Base-by-base conservation (phyloP, 306 rosid species). In the Cicer yamashitae region DNA sequence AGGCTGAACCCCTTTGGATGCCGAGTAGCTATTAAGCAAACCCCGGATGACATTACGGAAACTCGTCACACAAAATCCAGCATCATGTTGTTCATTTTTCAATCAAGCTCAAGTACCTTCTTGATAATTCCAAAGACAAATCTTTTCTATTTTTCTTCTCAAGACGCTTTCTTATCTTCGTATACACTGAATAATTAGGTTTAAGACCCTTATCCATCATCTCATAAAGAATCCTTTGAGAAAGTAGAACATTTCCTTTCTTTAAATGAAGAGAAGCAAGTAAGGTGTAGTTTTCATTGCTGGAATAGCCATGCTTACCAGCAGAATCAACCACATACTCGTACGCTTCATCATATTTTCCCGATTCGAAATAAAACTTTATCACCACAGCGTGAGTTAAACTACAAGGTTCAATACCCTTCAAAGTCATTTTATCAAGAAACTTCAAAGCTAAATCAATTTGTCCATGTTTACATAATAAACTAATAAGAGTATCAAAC, bases 191-290 rank as follows among this genome's bases (percentile, higher is more conserved):
- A 73, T 79, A 80, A 52, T 86, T 67, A 52, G 97, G 97, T 78
- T 72, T 84, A 43, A 93, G 85, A 69, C 92, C 98, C 64, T 30
- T 92, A 63, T 80, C 79, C 80, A 89, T 88, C 97, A 93, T 84
- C 74, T 91, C 91, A 7, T 44, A 48, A 39, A 93, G 83, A 81
- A 91, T 74, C 63, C 62, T 82, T 8, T 60, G 74, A 43, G 98
- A 88, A 63, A 71, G 40, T 12, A 78, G 75, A 47, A 80, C 73
- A 39, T 84, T 75, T 40, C 87, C 93, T 66, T 75, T 82, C 58
- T 89, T 86, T 83, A 82, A 75, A 80, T 88, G 77, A 81, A 91
- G 97, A 39, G 77, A 74, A 63, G 93, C 96, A 53, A 93, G 97
- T 72, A 88, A 81, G 82, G 86, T 85, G 81, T 85, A 89, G 70